Evolutionary conservation across 345 rosid species (phyloP).

Genomic region (Jatropha curcas): DNA sequence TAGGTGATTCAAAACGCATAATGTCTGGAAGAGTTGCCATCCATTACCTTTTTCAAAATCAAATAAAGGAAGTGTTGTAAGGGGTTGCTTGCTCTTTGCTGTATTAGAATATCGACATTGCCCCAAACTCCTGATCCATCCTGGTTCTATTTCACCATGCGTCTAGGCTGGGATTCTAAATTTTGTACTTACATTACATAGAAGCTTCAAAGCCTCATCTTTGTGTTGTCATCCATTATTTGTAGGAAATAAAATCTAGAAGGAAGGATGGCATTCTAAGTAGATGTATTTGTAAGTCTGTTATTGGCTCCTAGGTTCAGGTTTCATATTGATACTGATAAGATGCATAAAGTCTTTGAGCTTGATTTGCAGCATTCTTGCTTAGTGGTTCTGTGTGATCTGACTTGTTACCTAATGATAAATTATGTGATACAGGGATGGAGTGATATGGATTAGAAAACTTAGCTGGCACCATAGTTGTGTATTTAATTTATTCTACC

Average conservation of each 20-base stretch:
- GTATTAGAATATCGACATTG: background rate
- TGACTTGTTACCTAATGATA: background rate
- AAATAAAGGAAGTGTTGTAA: background rate
- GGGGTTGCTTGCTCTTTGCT: background rate
- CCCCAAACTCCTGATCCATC: background rate
- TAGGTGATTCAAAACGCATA: background rate
- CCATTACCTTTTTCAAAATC: background rate
- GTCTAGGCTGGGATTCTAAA: too few species aligned
- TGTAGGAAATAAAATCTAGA: background rate
- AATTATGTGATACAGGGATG: background rate
- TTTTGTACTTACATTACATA: too few species aligned
- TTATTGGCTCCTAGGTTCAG: background rate
- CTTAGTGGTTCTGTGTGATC: background rate
- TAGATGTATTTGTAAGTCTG: background rate
- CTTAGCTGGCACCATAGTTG: background rate
- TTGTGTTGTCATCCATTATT: background rate
- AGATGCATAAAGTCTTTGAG: background rate
- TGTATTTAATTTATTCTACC: background rate
- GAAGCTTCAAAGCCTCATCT: too few species aligned
- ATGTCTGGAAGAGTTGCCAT: background rate
- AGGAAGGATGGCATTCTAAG: background rate
- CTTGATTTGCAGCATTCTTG: background rate
- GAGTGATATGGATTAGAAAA: background rate
- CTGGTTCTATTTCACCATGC: background rate
- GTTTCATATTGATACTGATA: background rate